These are phyloP conservation scores for Corynespora cassiicola DNA, from an alignment of 2,329 filamentous ascomycete species.

Conservation along the genomic window DNA sequence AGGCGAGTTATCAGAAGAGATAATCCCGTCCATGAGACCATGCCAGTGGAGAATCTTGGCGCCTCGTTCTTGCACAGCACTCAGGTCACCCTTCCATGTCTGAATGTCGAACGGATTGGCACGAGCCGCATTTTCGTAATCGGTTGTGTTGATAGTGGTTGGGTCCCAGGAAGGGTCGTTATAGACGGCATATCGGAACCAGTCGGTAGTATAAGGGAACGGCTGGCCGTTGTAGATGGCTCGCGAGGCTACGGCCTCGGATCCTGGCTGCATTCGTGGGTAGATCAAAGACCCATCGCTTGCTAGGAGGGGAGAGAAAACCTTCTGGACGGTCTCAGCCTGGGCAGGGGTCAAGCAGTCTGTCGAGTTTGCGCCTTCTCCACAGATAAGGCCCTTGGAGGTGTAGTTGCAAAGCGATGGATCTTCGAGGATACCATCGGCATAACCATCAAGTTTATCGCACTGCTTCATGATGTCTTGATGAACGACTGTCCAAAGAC, in stretches of 20 bases:
- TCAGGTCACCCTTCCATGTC: constrained; percentile 51
- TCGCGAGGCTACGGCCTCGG: constrained; percentile 47
- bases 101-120: constrained; percentile 47
- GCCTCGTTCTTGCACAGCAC: constrained; percentile 44
- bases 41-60: constrained; percentile 57
- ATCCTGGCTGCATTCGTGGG: constrained; percentile 59
- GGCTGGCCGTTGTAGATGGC: constrained; percentile 48
- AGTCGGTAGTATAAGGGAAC: constrained; percentile 54
- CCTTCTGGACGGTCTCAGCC: constrained; percentile 50
- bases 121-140: constrained; percentile 48
- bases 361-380: constrained; percentile 37
- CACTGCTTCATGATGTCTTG: constrained; percentile 56
- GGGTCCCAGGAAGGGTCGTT: constrained; percentile 53
- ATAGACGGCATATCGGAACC: constrained; percentile 58
- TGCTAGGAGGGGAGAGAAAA: constrained; percentile 52
- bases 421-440: constrained; percentile 57
- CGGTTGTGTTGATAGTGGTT: constrained; percentile 43
- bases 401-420: constrained; percentile 53
- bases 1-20: constrained; percentile 53
- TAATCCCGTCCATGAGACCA: constrained; percentile 52
- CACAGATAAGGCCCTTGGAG: constrained; percentile 48
- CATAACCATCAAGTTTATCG: constrained; percentile 56
- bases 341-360: constrained; percentile 54
- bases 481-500: constrained; percentile 50
- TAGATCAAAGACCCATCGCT: constrained; percentile 55